Evolutionary conservation across 176 grass and related monocot species (phyloP).

Genomic region (Carex cristatella): DNA sequence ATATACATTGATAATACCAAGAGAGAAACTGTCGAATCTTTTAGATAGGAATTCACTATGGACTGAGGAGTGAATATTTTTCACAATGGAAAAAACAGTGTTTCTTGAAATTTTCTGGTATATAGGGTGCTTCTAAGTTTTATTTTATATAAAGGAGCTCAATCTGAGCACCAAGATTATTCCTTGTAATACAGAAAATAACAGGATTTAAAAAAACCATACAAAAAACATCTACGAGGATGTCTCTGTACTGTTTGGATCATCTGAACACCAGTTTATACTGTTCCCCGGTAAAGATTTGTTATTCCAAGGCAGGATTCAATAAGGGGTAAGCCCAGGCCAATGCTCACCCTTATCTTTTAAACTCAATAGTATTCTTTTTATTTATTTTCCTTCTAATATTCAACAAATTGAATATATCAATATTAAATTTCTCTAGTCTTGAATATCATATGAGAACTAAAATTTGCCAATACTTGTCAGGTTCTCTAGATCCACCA

Average conservation of each 20-base stretch:
- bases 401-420: constrained; percentile 22
- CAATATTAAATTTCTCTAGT: constrained; percentile 64
- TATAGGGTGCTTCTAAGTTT: too few species aligned
- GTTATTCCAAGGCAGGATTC: not conserved
- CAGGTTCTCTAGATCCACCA: not conserved
- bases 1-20: not conserved
- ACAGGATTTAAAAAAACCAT: not conserved
- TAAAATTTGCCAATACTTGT: not conserved
- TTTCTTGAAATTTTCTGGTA: not conserved
- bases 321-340: not conserved
- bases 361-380: not conserved
- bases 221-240: not conserved
- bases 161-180: not conserved
- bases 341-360: not conserved
- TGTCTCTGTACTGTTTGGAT: not conserved
- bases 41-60: constrained; percentile 8
- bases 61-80: not conserved
- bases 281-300: constrained; percentile 2
- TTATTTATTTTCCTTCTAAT: not conserved
- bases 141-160: not conserved
- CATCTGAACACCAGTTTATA: not conserved
- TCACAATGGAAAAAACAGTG: not conserved
- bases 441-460: constrained; percentile 42
- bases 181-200: not conserved
- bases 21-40: not conserved